Conservation (phyloP, 257 asterid species). For the Solanum appendiculatum region DNA sequence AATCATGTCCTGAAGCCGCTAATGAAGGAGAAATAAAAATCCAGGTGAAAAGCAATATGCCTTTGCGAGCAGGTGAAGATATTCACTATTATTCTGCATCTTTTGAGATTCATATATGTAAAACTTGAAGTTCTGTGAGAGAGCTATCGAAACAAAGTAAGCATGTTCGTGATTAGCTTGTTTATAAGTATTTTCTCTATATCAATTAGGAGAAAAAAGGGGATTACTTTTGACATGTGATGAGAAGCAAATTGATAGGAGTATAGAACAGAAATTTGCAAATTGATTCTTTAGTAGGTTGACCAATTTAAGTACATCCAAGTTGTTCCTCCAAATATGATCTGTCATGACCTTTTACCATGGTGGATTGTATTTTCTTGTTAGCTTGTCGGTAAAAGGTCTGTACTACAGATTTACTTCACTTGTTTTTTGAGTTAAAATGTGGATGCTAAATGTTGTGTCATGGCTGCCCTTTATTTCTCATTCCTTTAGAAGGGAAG, state of each 20-base stretch:
- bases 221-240: neutral
- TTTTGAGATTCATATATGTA: neutral
- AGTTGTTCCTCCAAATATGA: neutral
- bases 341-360: neutral
- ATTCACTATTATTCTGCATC: neutral
- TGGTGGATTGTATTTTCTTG: neutral
- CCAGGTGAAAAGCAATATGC: neutral
- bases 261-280: neutral
- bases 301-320: neutral
- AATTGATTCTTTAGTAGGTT: neutral
- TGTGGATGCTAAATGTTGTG: neutral
- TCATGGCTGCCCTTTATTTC: neutral
- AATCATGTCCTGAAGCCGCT: constrained; percentile 11
- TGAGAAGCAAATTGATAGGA: neutral
- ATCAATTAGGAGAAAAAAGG: neutral
- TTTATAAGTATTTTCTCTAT: neutral
- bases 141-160: neutral
- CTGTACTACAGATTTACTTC: neutral
- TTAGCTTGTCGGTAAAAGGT: neutral
- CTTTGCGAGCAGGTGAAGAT: constrained; percentile 4
- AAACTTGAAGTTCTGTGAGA: neutral
- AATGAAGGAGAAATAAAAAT: constrained; percentile 3
- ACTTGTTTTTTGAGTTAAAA: neutral
- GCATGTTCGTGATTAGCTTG: neutral
- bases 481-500: neutral